Evolutionary conservation across 2,329 filamentous ascomycete species (phyloP), one percentile per base, ranked within the genome.

Genomic region (Phyllosticta capitalensis): DNA sequence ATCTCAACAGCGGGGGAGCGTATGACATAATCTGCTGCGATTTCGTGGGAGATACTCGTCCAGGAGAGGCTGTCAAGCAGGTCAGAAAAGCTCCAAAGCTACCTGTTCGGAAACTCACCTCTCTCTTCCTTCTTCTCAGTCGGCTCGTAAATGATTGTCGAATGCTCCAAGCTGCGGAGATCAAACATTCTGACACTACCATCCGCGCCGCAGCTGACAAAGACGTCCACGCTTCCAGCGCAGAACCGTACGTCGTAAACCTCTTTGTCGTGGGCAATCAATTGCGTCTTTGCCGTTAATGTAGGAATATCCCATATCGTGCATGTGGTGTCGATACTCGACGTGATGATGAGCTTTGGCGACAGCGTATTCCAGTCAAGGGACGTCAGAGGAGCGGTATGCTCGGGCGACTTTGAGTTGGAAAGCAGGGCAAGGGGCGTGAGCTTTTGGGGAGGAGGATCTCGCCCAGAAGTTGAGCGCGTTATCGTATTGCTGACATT

Each of bases 281-380:
- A 79, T 72, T 99, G 94, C 1, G 94, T 99, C 76, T 99, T 99
- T 56, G 94, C 94, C 0, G 94, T 99, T 63, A 99, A 79, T 0
- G 94, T 96, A 3, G 94, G 94, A 59, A 99, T 99, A 72, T 99
- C 94, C 94, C 94, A 99, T 65, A 99, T 99, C 4, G 94, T 99
- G 76, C 94, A 99, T 5, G 94, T 99, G 1, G 94, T 99, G 71
- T 99, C 94, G 69, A 99, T 99, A 72, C 92, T 97, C 3, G 92
- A 96, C 0, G 94, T 99, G 68, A 99, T 99, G 70, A 99, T 61
- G 58, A 99, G 79, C 72, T 92, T 96, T 0, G 94, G 94, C 22
- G 91, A 96, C 56, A 99, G 87, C 1, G 90, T 95, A 69, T 99
- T 99, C 94, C 94, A 99, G 72, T 99, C 94, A 53, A 99, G 80